Evolutionary conservation across 2,329 filamentous ascomycete genomes (phyloP).

Genomic region (Ophiostoma ulmi): DNA sequence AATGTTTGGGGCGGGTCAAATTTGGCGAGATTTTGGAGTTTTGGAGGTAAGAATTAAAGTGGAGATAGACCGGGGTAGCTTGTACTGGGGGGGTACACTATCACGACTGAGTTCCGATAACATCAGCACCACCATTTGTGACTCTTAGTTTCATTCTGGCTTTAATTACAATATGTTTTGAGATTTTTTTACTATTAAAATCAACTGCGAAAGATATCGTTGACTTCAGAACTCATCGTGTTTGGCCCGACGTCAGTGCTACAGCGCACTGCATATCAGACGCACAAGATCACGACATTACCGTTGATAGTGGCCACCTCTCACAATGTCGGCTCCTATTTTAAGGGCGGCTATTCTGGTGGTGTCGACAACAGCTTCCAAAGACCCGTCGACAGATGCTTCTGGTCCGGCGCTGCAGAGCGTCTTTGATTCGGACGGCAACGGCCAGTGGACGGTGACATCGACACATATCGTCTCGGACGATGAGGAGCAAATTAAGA

Average conservation of each 20-base stretch:
- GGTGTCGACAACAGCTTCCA: conserved; percentile 82
- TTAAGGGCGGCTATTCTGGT: conserved; percentile 76
- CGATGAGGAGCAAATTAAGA: conserved; percentile 67
- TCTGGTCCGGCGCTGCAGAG: conserved; percentile 61
- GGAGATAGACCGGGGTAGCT: conserved; percentile 17
- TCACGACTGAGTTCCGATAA: neutral
- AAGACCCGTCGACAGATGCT: conserved; percentile 73
- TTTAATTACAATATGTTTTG: neutral
- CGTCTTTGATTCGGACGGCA: conserved; percentile 63
- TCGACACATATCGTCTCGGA: conserved; percentile 75
- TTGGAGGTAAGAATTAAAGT: conserved; percentile 18
- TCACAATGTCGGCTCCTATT: conserved; percentile 39
- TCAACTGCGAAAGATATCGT: neutral
- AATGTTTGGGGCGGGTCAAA: conserved; percentile 19
- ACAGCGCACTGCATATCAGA: neutral
- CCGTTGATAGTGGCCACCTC: conserved; percentile 36
- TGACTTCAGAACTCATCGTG: neutral
- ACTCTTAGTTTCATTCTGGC: neutral
- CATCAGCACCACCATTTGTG: neutral
- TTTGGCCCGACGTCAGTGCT: neutral
- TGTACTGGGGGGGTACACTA: conserved; percentile 1
- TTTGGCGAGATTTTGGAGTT: conserved; percentile 14
- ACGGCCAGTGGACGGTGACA: conserved; percentile 64
- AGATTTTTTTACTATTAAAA: neutral
- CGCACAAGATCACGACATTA: neutral